These are phyloP conservation scores for Microbotryum intermedium DNA, from an alignment of 1,284 basidiomycete genomes.

Conservation along the genomic window DNA sequence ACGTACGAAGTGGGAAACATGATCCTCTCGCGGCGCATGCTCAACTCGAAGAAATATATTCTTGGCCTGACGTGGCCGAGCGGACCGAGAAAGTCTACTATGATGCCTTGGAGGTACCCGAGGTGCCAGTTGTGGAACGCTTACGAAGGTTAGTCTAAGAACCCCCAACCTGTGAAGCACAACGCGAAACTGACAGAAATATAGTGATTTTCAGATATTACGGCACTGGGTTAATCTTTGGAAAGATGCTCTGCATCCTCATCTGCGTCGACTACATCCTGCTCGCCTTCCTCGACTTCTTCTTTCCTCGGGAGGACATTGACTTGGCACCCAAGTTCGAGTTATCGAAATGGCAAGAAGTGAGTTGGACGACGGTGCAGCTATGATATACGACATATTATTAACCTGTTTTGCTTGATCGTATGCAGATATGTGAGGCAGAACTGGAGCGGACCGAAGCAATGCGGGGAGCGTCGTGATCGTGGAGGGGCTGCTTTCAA, in stretches of 20 bases:
- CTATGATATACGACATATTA: too few relatives aligned
- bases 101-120: slow-evolving; percentile 53
- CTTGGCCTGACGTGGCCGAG: slow-evolving; percentile 70
- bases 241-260: slow-evolving; percentile 44
- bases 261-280: slow-evolving; percentile 43
- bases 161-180: not conserved
- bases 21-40: slow-evolving; percentile 70
- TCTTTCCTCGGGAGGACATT: slow-evolving; percentile 37
- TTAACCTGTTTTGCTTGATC: too few relatives aligned
- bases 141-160: slow-evolving; percentile 53
- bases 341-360: slow-evolving; percentile 17
- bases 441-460: slow-evolving; percentile 5
- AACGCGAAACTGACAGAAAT: not conserved
- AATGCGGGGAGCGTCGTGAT: too few relatives aligned
- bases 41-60: slow-evolving; percentile 72
- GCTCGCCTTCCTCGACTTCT: slow-evolving; percentile 38
- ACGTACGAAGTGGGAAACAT: slow-evolving; percentile 60
- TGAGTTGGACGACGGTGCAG: not conserved
- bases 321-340: slow-evolving; percentile 37
- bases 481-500: too few relatives aligned
- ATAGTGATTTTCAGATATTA: slow-evolving; percentile 34
- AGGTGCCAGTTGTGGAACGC: slow-evolving; percentile 59
- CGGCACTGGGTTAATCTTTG: slow-evolving; percentile 41
- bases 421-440: slow-evolving; percentile 22
- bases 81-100: slow-evolving; percentile 79